These are phyloP conservation scores for Hymenoscyphus albidus DNA, from an alignment of 2,329 filamentous ascomycete genomes.

Conservation along the genomic window DNA sequence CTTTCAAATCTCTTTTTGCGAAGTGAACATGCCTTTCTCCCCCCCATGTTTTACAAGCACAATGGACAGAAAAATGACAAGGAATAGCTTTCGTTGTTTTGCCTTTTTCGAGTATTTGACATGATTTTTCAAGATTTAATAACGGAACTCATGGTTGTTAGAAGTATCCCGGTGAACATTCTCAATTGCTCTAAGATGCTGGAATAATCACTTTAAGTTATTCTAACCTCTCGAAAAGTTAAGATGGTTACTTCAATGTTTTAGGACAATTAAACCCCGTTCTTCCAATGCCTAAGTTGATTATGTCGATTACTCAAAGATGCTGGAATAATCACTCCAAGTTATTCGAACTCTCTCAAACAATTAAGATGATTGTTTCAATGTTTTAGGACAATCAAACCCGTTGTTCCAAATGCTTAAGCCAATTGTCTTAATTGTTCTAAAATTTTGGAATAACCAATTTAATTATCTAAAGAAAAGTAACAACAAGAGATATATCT, in stretches of 20 bases:
- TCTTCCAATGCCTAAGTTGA: background rate
- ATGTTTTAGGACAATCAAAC: background rate
- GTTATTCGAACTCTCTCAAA: background rate
- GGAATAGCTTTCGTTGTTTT: too few relatives aligned
- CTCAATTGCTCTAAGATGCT: background rate
- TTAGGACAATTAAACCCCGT: background rate
- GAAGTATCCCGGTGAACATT: background rate
- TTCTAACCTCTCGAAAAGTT: background rate
- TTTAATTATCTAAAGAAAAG: too few relatives aligned
- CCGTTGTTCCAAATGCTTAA: background rate
- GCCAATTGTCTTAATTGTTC: background rate
- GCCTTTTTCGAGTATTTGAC: too few relatives aligned
- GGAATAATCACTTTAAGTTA: background rate
- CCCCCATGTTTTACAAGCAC: background rate
- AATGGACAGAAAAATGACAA: too few relatives aligned
- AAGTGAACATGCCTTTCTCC: background rate
- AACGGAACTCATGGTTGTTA: background rate
- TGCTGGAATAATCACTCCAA: background rate
- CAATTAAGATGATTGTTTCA: background rate
- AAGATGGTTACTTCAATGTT: background rate
- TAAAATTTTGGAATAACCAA: background rate
- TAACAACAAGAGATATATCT: too few relatives aligned
- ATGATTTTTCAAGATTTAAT: background rate
- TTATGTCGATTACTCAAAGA: background rate
- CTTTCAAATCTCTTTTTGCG: background rate